These are phyloP conservation scores for Auriscalpium orientale DNA, from an alignment of 768 basidiomycete genomes.

Conservation along the genomic window DNA sequence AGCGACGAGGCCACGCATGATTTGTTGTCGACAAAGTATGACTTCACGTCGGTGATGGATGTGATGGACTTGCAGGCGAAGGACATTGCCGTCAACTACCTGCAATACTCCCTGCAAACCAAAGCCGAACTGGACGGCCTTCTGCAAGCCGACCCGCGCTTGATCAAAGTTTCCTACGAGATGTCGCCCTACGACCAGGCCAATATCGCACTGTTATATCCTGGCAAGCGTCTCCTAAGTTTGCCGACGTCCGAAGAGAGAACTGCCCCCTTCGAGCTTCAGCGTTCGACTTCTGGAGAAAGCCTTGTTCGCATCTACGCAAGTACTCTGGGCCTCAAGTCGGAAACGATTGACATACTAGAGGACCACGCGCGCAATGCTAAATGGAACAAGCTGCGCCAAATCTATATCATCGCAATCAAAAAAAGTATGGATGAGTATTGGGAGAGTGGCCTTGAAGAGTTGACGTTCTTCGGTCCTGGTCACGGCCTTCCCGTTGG, in stretches of 20 bases:
- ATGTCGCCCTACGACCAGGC: background rate
- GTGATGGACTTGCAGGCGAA: background rate
- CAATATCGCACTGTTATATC: background rate
- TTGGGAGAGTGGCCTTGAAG: background rate
- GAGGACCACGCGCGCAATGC: background rate
- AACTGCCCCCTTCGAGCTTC: background rate
- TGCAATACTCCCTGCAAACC: background rate
- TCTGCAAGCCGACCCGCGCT: background rate
- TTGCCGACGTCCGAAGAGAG: background rate
- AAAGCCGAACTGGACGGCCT: background rate
- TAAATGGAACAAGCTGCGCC: background rate
- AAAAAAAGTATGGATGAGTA: background rate
- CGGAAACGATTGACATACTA: background rate
- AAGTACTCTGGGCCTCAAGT: background rate
- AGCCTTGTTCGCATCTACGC: background rate
- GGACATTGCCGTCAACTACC: background rate
- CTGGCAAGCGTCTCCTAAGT: background rate
- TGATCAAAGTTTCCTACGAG: background rate
- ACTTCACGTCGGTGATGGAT: background rate
- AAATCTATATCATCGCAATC: background rate
- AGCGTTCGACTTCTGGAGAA: background rate
- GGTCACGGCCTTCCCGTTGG: no score
- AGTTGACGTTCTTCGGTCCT: no score
- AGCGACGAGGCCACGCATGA: background rate
- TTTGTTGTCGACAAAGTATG: background rate